Conservation (phyloP, 2,329 filamentous ascomycete genomes). For the Hymenoscyphus occultus region DNA sequence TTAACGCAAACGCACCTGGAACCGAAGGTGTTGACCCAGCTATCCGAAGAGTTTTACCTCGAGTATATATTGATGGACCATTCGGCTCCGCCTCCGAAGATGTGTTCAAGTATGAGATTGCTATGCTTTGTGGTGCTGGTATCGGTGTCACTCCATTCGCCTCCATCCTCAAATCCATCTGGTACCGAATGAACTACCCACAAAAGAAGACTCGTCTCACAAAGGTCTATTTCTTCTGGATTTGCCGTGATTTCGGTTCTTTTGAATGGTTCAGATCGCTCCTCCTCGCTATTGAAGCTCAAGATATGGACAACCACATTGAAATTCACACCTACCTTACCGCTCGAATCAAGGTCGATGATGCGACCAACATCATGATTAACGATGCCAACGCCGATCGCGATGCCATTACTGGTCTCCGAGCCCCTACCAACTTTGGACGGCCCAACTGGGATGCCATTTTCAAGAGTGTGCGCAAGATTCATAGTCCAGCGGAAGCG, state of each 20-base stretch:
- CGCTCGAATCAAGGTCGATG: constrained; percentile 80
- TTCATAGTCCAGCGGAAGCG: constrained; percentile 69
- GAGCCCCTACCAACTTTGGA: constrained; percentile 81
- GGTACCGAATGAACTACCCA: constrained; percentile 89
- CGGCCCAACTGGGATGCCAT: constrained; percentile 90
- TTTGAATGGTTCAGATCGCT: constrained; percentile 89
- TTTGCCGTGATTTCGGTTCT: constrained; percentile 81
- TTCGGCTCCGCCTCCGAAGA: constrained; percentile 86
- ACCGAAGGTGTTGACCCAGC: constrained; percentile 61
- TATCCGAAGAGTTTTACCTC: constrained; percentile 70
- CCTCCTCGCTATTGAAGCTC: constrained; percentile 79
- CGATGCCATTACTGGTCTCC: constrained; percentile 78
- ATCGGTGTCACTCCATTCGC: constrained; percentile 87
- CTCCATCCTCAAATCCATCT: constrained; percentile 85
- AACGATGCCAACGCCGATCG: constrained; percentile 82
- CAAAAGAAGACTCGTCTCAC: constrained; percentile 73
- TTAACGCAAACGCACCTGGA: constrained; percentile 52
- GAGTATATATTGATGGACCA: constrained; percentile 79
- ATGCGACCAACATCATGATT: constrained; percentile 90
- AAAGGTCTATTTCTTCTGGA: constrained; percentile 93
- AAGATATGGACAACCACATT: constrained; percentile 79
- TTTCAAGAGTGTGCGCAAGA: constrained; percentile 77
- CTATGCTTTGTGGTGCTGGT: constrained; percentile 75
- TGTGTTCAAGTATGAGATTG: constrained; percentile 84
- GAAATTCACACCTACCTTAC: constrained; percentile 89